Base-by-base conservation (phyloP, 2,329 filamentous ascomycete species). In the Talaromyces marneffei region DNA sequence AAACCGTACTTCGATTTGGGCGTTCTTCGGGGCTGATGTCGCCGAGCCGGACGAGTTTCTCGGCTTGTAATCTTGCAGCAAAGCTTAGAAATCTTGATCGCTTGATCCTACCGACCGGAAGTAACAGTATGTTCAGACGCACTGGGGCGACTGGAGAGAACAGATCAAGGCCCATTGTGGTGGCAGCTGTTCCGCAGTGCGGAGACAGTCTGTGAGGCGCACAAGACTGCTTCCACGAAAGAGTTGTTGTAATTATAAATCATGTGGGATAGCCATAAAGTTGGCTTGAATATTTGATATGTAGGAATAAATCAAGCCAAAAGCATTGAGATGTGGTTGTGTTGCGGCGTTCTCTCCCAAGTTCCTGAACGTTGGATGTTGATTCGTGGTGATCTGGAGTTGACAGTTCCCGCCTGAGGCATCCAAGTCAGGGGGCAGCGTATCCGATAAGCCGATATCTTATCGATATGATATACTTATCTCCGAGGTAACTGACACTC, bases 81-180 rank as follows among this genome's bases (percentile, higher is more conserved):
- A 96, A 96, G 66, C 83, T 82, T 68, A 87, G 77, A 75, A 97
- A 97, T 63, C 90, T 85, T 58, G 89, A 87, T 64, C 87, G 85
- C 74, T 87, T 92, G 74, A 97, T 94, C 72, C 85, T 88, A 58
- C 93, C 93, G 67, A 96, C 82, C 59, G 94, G 94, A 64, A 97
- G 81, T 63, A 96, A 84, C 68, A 97, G 85, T 65, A 89, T 91
- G 79, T 90, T 90, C 72, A 97, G 86, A 83, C 90, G 89, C 79
- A 92, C 93, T 74, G 92, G 92, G 77, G 92, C 90, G 80, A 92
- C 87, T 77, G 93, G 92, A 75, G 92, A 89, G 75, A 96, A 85
- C 76, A 90, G 87, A 81, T 97, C 93, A 78, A 90, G 83, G 79
- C 85, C 88, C 92, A 96, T 96, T 73, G 78, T 88, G 82, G 76